Evolutionary conservation across 108 stramenopile genomes (phyloP).

Genomic region (Cyclotella distinguenda): DNA sequence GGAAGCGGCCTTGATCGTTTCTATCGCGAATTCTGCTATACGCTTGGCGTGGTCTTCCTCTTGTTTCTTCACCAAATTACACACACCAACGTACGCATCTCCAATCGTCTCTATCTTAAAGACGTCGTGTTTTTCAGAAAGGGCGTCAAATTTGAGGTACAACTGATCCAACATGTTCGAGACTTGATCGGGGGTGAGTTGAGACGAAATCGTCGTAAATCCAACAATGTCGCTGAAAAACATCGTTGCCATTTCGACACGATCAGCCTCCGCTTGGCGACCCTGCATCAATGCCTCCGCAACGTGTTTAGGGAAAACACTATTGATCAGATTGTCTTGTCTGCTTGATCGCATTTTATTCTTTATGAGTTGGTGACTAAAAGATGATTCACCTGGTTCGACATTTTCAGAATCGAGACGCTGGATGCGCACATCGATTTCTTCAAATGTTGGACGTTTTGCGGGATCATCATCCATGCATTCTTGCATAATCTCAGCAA

Average conservation of each 20-base stretch:
- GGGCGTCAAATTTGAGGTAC: constrained; percentile 63
- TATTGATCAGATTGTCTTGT: constrained; percentile 17
- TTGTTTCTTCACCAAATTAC: constrained; percentile 66
- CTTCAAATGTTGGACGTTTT: constrained; percentile 47
- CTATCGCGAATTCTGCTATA: constrained; percentile 70
- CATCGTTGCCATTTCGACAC: constrained; percentile 10
- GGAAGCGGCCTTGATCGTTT: constrained; percentile 55
- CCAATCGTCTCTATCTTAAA: constrained; percentile 82
- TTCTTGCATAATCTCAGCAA: constrained; percentile 41
- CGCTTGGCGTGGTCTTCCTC: constrained; percentile 68
- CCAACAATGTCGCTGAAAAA: constrained; percentile 72
- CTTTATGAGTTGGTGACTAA: constrained; percentile 7
- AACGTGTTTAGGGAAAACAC: constrained; percentile 58
- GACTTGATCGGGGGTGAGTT: constrained; percentile 55
- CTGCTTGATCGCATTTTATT: neutral
- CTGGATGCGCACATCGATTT: constrained; percentile 46
- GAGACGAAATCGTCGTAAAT: constrained; percentile 60
- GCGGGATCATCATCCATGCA: constrained; percentile 36
- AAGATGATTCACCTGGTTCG: constrained; percentile 20
- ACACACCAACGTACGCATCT: constrained; percentile 71
- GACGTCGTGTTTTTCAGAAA: constrained; percentile 63
- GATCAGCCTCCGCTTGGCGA: constrained; percentile 47
- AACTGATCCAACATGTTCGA: constrained; percentile 68
- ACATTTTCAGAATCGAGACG: constrained; percentile 38
- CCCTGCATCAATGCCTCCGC: constrained; percentile 54